Evolutionary conservation across 176 grass and related monocot genomes (phyloP), one percentile per base, ranked within the genome.

Genomic region (Oryza meyeriana): DNA sequence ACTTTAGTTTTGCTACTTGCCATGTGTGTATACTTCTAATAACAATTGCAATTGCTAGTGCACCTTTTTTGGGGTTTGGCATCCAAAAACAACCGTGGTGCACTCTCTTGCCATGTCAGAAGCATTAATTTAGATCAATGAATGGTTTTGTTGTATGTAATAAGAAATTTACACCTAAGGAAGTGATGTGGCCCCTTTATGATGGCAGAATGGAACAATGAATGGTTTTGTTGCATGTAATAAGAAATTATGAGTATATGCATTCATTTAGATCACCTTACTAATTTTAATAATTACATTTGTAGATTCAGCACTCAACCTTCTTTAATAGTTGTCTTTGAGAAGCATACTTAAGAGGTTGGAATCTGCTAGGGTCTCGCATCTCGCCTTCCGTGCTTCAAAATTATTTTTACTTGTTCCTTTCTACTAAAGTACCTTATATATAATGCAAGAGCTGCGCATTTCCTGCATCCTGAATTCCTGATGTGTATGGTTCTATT

Each of bases 381-480:
- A 58, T 64, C 14, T 66, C 34, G 34, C 73, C 3, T 79, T 0
- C 38, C 11, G 44, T 80, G 61, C n/a, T n/a, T 84, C 17, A 48
- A 20, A 36, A 5, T 36, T 33, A 33, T 4, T 33, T 6, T 36
- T 79, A 24, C 58, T 33, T 74, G 12, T 40, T 40, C 8, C 22
- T 62, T 74, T 81, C 40, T 9, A 24, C 17, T 40, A 12, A 65
- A 81, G 22, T 47, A 50, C 42, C 48, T 85, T 80, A 72, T 71
- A 70, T 59, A 20, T 30, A 78, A 57, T 87, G 10, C 75, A 79
- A 77, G 75, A 38, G 41, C 69, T 40, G 3, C 52, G 25, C 41
- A 61, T 65, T 84, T 50, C 63, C 30, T 47, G 13, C 25, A 44
- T 78, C 30, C n/a, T 91, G 17, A 22, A 42, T 42, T 91, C 20